phyloP scores from a whole-genome alignment of 306 rosid species.

The Rosa rugosa region DNA sequence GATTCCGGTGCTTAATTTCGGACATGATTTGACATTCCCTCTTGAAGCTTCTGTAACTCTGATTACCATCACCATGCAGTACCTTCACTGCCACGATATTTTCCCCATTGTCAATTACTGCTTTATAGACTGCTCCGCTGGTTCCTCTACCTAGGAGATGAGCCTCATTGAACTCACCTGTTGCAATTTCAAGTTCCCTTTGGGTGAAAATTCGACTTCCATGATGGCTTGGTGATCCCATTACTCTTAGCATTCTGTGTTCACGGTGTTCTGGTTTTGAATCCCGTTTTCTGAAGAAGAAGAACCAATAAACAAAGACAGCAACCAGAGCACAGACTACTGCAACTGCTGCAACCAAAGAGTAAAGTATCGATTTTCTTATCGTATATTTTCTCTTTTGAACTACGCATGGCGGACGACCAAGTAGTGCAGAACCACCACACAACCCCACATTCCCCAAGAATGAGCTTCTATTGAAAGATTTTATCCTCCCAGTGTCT shows the following conservation, averaged over 20 bases:
- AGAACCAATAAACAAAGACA: constrained; percentile 7
- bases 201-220: constrained; percentile 13
- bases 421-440: constrained; percentile 24
- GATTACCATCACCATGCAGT: constrained; percentile 5
- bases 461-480: constrained; percentile 18
- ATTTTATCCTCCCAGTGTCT: neutral
- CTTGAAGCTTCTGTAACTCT: constrained; percentile 19
- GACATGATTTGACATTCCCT: constrained; percentile 27
- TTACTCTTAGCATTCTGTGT: neutral
- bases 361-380: neutral
- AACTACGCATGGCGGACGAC: constrained; percentile 19
- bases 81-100: constrained; percentile 28
- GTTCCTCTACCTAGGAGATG: constrained; percentile 26
- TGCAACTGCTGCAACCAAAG: constrained; percentile 6
- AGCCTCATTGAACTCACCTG: constrained; percentile 20
- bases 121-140: constrained; percentile 32
- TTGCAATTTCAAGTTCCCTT: constrained; percentile 31
- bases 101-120: constrained; percentile 14
- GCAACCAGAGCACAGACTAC: constrained; percentile 1
- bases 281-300: constrained; percentile 11
- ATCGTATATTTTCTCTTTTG: neutral
- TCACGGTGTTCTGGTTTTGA: neutral
- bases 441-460: constrained; percentile 31
- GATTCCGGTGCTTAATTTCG: constrained; percentile 29
- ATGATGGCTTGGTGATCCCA: neutral